Percentiles rank a stretch among this genome's conserved stretches.
Evolutionary conservation across 1,139 yeast genomes (phyloP).

Genomic region (Suhomyces yuchorum): DNA sequence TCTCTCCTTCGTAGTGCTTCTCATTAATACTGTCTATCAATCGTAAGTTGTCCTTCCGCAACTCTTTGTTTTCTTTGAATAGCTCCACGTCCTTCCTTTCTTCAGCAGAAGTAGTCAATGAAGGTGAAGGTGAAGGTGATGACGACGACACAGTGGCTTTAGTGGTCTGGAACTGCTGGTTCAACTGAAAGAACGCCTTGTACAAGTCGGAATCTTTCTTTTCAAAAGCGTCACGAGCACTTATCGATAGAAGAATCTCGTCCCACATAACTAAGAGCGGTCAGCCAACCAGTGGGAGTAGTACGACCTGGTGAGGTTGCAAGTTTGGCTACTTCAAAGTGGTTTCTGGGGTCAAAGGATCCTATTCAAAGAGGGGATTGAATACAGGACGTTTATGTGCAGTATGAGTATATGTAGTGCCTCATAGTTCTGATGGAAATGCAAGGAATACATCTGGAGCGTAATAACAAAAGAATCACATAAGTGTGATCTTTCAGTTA

Average conservation of each 20-base stretch:
- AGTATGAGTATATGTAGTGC: not conserved
- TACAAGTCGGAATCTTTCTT: constrained; percentile 34
- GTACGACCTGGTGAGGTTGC: not conserved
- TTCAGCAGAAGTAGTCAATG: constrained; percentile 15
- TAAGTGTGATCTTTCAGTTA: too few species aligned
- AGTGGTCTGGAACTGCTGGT: constrained; percentile 19
- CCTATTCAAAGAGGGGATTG: not conserved
- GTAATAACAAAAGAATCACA: too few species aligned
- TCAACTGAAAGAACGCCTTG: constrained; percentile 35
- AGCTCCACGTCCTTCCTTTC: constrained; percentile 7
- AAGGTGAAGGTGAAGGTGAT: constrained; percentile 21
- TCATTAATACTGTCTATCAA: constrained; percentile 30
- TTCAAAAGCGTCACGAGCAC: constrained; percentile 36
- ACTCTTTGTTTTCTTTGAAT: constrained; percentile 9
- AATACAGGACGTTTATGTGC: not conserved
- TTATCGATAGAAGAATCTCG: constrained; percentile 29
- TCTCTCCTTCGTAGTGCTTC: constrained; percentile 28
- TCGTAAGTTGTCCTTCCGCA: constrained; percentile 18
- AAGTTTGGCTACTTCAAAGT: not conserved
- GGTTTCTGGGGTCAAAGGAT: not conserved
- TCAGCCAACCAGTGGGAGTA: not conserved
- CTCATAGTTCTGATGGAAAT: not conserved
- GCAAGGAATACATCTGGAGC: too few species aligned
- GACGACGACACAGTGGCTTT: constrained; percentile 1
- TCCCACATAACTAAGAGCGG: constrained; percentile 11